phyloP scores from a whole-genome alignment of 2,329 filamentous ascomycete species.

The Knoxdaviesia capensis region DNA sequence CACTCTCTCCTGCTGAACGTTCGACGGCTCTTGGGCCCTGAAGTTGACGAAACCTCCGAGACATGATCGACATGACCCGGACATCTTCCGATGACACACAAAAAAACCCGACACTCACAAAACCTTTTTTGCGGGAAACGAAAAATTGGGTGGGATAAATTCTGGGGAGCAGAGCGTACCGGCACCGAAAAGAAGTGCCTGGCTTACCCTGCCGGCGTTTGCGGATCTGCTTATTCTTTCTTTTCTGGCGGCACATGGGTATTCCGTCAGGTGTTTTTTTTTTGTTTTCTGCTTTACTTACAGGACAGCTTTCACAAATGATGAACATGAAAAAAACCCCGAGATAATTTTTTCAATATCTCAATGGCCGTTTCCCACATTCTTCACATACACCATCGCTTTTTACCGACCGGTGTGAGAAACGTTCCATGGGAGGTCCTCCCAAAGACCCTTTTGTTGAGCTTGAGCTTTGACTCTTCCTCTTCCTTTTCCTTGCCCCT shows the following conservation, averaged over 20 bases:
- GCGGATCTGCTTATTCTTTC: too few species aligned
- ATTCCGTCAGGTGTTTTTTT: neutral
- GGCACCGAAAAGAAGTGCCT: too few species aligned
- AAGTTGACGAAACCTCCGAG: too few species aligned
- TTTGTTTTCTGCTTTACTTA: neutral
- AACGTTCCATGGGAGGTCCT: constrained; percentile 59
- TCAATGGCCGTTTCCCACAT: constrained; percentile 55
- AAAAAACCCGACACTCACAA: constrained; percentile 2
- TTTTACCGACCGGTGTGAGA: constrained; percentile 20
- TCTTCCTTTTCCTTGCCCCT: constrained; percentile 1
- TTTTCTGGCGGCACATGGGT: neutral
- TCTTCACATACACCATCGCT: constrained; percentile 14
- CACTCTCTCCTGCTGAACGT: neutral
- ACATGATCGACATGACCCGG: too few species aligned
- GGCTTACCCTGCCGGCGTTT: too few species aligned
- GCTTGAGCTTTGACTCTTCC: too few species aligned
- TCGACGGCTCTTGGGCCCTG: too few species aligned
- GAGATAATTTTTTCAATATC: constrained; percentile 25
- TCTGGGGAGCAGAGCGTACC: too few species aligned
- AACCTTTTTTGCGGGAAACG: neutral
- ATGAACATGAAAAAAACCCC: constrained; percentile 4
- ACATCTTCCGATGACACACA: neutral
- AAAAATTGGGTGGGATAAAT: neutral
- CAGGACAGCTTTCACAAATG: neutral
- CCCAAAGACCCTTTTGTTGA: constrained; percentile 30